phyloP scores from a whole-genome alignment of 2,329 filamentous ascomycete genomes.

The Didymosphaeria variabile region DNA sequence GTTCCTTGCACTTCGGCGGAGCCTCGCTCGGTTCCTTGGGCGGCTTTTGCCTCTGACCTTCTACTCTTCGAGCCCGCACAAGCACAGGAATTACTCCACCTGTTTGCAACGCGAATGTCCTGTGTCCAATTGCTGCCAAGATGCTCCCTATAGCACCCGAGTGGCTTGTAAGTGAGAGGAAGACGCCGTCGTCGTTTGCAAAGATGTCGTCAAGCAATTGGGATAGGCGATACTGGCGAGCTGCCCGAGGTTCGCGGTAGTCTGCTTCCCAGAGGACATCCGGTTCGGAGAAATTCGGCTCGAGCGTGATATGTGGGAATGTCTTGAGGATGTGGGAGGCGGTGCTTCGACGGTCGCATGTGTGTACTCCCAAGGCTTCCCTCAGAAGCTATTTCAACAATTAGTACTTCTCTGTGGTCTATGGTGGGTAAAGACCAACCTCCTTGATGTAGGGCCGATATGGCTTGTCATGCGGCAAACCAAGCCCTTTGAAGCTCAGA shows the following conservation, averaged over 20 bases:
- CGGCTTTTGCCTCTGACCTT: constrained; percentile 38
- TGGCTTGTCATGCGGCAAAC: constrained; percentile 57
- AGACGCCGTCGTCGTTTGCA: constrained; percentile 52
- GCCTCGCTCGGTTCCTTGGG: constrained; percentile 43
- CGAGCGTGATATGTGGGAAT: constrained; percentile 64
- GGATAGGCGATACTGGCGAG: constrained; percentile 36
- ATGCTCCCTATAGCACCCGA: constrained; percentile 66
- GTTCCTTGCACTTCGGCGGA: constrained; percentile 36
- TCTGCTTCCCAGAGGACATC: constrained; percentile 62
- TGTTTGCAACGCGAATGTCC: constrained; percentile 67
- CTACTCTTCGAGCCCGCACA: constrained; percentile 64
- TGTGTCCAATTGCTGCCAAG: constrained; percentile 66
- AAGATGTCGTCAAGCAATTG: constrained; percentile 64
- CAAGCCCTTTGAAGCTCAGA: constrained; percentile 65
- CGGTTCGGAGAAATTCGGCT: constrained; percentile 67
- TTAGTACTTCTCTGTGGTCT: not conserved
- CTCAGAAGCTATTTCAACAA: constrained; percentile 58
- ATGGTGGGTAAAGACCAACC: constrained; percentile 34
- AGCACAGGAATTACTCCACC: constrained; percentile 75
- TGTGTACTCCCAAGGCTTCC: constrained; percentile 73
- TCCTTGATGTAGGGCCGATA: constrained; percentile 72
- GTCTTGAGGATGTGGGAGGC: constrained; percentile 59
- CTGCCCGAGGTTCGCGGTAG: constrained; percentile 40
- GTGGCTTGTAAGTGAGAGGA: constrained; percentile 66
- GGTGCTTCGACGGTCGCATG: constrained; percentile 70